Conservation (phyloP, 2,329 filamentous ascomycete species). For the Neonectria hederae region DNA sequence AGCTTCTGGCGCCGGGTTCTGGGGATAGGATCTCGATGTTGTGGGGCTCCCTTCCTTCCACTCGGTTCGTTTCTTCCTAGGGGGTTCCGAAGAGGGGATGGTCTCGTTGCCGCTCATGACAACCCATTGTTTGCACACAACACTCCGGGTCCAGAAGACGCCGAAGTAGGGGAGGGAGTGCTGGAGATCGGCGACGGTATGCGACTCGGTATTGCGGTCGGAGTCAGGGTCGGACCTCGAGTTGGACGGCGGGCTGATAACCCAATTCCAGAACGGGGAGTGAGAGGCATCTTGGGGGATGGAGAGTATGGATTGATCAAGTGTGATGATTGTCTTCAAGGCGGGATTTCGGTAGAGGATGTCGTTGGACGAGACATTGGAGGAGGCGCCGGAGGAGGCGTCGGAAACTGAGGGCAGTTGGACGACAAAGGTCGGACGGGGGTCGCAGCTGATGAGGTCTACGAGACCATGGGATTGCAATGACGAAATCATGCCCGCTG, state of each 20-base stretch:
- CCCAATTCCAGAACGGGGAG: constrained; percentile 53
- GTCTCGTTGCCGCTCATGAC: constrained; percentile 52
- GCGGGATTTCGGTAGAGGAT: constrained; percentile 52
- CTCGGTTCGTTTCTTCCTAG: constrained; percentile 46
- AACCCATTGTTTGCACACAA: constrained; percentile 48
- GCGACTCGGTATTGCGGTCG: constrained; percentile 7
- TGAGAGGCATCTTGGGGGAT: constrained; percentile 44
- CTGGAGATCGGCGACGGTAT: constrained; percentile 28
- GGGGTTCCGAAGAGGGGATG: constrained; percentile 44
- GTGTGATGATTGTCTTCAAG: constrained; percentile 42
- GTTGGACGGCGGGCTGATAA: constrained; percentile 38
- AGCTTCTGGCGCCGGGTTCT: constrained; percentile 35
- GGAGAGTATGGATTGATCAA: constrained; percentile 46
- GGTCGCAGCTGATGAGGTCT: constrained; percentile 54
- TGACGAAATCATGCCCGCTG: constrained; percentile 38
- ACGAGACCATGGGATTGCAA: constrained; percentile 47
- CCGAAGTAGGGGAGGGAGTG: constrained; percentile 46
- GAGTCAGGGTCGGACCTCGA: constrained; percentile 17
- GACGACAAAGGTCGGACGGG: constrained; percentile 54
- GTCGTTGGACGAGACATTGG: constrained; percentile 21
- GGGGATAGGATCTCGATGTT: constrained; percentile 32
- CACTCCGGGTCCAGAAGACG: constrained; percentile 50
- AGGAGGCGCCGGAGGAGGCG: background rate
- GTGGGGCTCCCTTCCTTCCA: constrained; percentile 31
- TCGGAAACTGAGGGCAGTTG: constrained; percentile 27